Percentiles rank a stretch among this genome's conserved stretches.
These are phyloP conservation scores for Nectriaceae sp. DNA, from an alignment of 2,329 filamentous ascomycete species.

Conservation along the genomic window DNA sequence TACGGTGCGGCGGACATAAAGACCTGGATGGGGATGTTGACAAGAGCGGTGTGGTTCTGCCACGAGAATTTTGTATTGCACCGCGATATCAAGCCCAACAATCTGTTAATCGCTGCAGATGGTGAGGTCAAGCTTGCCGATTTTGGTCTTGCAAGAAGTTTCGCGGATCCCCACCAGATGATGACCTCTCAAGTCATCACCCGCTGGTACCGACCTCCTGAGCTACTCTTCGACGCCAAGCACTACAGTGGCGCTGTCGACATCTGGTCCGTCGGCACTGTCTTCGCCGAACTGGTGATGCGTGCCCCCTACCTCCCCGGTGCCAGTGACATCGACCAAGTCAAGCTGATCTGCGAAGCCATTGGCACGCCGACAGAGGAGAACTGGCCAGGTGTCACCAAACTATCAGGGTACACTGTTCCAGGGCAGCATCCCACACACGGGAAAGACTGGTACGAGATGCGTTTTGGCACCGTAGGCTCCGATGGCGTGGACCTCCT, in stretches of 20 bases:
- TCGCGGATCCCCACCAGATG: conserved; percentile 81
- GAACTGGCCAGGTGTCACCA: conserved; percentile 90
- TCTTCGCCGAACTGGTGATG: conserved; percentile 88
- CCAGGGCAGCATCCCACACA: conserved; percentile 63
- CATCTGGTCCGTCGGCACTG: conserved; percentile 89
- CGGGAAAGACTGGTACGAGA: conserved; percentile 71
- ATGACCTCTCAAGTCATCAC: conserved; percentile 98
- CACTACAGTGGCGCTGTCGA: conserved; percentile 92
- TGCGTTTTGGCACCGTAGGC: conserved; percentile 78
- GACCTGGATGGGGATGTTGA: conserved; percentile 98
- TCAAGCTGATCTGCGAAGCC: conserved; percentile 79
- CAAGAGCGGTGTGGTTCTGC: conserved; percentile 91
- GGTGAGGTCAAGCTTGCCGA: conserved; percentile 95
- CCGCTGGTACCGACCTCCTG: conserved; percentile 91
- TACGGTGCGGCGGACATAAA: conserved; percentile 93
- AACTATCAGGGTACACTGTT: conserved; percentile 78
- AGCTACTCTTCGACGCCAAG: conserved; percentile 86
- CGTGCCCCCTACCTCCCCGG: conserved; percentile 82
- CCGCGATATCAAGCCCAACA: conserved; percentile 99
- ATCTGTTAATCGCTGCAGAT: conserved; percentile 89
- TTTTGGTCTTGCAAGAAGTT: conserved; percentile 90
- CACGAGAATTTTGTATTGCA: conserved; percentile 93
- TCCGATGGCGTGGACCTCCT: conserved; percentile 83
- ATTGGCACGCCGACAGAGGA: conserved; percentile 92
- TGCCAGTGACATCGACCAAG: conserved; percentile 82